Conservation (phyloP, 75 land plant genomes). For the Pinus tabuliformis region DNA sequence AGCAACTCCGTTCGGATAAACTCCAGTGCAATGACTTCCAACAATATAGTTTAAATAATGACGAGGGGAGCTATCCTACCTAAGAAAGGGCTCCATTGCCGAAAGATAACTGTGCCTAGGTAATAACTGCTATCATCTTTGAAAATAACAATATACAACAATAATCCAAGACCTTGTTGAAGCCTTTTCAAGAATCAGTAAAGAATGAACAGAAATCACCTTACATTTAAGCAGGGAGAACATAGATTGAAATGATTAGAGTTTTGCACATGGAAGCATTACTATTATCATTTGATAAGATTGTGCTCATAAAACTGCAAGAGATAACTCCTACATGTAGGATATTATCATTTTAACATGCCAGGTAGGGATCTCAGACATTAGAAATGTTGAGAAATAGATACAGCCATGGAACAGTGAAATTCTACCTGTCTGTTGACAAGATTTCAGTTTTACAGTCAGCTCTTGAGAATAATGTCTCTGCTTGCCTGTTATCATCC, state of each 20-base stretch:
- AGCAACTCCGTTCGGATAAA: not conserved
- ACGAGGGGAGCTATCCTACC: too few species aligned
- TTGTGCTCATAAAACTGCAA: slow-evolving; percentile 1
- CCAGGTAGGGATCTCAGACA: slow-evolving; percentile 40
- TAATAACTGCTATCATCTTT: not conserved
- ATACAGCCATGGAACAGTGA: slow-evolving; percentile 44
- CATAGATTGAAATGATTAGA: slow-evolving; percentile 61
- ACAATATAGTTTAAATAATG: too few species aligned
- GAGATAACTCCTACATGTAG: too few species aligned
- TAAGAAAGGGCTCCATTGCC: too few species aligned
- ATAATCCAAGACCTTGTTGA: not conserved
- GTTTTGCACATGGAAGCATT: slow-evolving; percentile 73
- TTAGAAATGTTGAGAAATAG: slow-evolving; percentile 43
- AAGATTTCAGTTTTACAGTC: slow-evolving; percentile 12
- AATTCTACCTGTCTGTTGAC: slow-evolving; percentile 39
- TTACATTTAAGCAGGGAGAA: slow-evolving; percentile 40
- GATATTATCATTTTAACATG: not conserved
- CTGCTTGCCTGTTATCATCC: slow-evolving; percentile 59
- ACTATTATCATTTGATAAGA: slow-evolving; percentile 42
- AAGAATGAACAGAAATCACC: slow-evolving; percentile 24
- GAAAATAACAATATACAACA: not conserved
- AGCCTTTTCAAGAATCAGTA: not conserved
- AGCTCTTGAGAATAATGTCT: slow-evolving; percentile 39
- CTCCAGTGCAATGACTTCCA: not conserved
- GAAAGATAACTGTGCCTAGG: not conserved